Evolutionary conservation across 2,329 filamentous ascomycete genomes (phyloP).

Genomic region (Alternaria brassicae): DNA sequence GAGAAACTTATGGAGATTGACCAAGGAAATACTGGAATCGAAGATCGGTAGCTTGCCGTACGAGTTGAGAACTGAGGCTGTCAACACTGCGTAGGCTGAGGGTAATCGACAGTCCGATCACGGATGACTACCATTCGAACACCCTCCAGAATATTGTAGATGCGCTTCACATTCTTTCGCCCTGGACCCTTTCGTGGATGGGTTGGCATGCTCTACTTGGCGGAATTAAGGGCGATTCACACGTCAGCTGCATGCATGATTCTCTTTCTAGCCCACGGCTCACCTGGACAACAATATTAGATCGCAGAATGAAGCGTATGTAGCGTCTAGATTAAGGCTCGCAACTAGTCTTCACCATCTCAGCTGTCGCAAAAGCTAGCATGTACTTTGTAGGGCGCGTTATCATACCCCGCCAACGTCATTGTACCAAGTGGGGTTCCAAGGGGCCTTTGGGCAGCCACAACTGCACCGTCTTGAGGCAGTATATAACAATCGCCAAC

Average conservation of each 20-base stretch:
- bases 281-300: not conserved
- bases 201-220: not conserved
- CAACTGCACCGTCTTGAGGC: not conserved
- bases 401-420: constrained; percentile 21
- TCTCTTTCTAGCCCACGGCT: not conserved
- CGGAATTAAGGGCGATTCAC: not conserved
- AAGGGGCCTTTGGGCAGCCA: not conserved
- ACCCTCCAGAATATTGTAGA: not conserved
- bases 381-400: constrained; percentile 25
- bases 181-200: not conserved
- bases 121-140: not conserved
- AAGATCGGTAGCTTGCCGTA: constrained; percentile 49
- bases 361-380: not conserved
- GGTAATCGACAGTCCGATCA: not conserved
- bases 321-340: constrained; percentile 4
- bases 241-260: not conserved
- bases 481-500: not conserved
- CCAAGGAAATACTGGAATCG: constrained; percentile 53
- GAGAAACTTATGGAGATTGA: constrained; percentile 56
- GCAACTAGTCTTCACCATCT: not conserved
- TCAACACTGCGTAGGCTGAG: constrained; percentile 6
- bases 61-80: constrained; percentile 31
- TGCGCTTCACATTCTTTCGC: not conserved
- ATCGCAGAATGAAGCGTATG: constrained; percentile 4
- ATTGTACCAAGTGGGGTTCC: constrained; percentile 21